These are phyloP conservation scores for Chlorophyllum brunneum DNA, from an alignment of 768 basidiomycete species.

Conservation along the genomic window DNA sequence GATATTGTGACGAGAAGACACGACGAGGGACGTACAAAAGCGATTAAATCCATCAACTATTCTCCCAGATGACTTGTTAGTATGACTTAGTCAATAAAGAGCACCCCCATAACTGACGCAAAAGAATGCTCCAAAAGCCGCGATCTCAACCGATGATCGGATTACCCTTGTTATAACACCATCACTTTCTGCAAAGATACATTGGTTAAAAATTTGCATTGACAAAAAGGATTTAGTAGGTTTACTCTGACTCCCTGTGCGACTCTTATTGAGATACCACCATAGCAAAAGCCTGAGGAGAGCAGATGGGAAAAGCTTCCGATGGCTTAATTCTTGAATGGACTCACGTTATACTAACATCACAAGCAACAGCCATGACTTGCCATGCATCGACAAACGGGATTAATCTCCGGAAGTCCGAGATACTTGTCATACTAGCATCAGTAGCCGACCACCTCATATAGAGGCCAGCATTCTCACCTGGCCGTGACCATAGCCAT, in stretches of 20 bases:
- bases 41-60: slow-evolving; percentile 27
- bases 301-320: not conserved
- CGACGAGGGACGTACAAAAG: slow-evolving; percentile 18
- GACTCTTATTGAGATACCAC: slow-evolving; percentile 22
- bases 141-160: slow-evolving; percentile 25
- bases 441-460: not conserved
- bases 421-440: slow-evolving; percentile 18
- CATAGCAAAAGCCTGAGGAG: slow-evolving; percentile 19
- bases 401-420: slow-evolving; percentile 20
- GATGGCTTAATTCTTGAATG: not conserved
- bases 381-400: slow-evolving; percentile 29
- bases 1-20: not conserved
- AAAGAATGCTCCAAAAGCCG: slow-evolving; percentile 26
- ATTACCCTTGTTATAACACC: slow-evolving; percentile 26
- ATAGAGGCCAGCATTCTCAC: slow-evolving; percentile 14
- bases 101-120: slow-evolving; percentile 23
- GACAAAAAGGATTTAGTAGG: slow-evolving; percentile 2
- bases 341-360: slow-evolving; percentile 26
- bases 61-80: not conserved
- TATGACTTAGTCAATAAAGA: not conserved
- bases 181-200: slow-evolving; percentile 20
- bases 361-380: slow-evolving; percentile 21
- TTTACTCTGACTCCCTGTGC: slow-evolving; percentile 23
- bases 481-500: slow-evolving; percentile 19
- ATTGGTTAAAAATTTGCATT: no score